Evolutionary conservation across 352 stramenopile species (phyloP).

Genomic region (Phytophthora syringae): DNA sequence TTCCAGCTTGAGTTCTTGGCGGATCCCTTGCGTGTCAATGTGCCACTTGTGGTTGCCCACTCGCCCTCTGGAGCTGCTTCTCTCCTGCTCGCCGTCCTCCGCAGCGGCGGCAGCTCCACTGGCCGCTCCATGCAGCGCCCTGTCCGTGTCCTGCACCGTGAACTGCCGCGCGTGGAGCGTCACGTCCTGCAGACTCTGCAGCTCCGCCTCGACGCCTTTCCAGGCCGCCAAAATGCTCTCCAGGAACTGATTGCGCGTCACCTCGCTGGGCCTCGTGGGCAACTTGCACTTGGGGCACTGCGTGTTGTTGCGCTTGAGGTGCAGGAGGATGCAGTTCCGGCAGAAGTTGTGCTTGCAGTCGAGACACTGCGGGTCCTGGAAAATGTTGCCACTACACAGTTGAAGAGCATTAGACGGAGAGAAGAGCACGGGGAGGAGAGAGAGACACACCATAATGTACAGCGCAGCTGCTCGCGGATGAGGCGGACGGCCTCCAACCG

Average conservation of each 20-base stretch:
- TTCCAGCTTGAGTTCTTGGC: slow-evolving; percentile 50
- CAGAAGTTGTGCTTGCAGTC: slow-evolving; percentile 92
- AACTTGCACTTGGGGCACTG: slow-evolving; percentile 76
- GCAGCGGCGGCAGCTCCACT: slow-evolving; percentile 1
- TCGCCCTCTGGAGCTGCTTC: slow-evolving; percentile 35
- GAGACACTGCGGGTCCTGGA: slow-evolving; percentile 87
- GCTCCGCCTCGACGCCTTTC: slow-evolving; percentile 73
- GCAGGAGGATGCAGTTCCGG: slow-evolving; percentile 69
- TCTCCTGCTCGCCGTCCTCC: slow-evolving; percentile 9
- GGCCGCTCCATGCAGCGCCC: slow-evolving; percentile 34
- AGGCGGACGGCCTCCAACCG: slow-evolving; percentile 66
- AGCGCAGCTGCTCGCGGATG: slow-evolving; percentile 84
- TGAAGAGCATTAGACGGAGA: slow-evolving; percentile 12
- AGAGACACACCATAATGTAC: slow-evolving; percentile 68
- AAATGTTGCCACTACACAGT: slow-evolving; percentile 55
- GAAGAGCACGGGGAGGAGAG: not conserved
- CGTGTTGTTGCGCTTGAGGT: slow-evolving; percentile 63
- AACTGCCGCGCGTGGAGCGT: slow-evolving; percentile 38
- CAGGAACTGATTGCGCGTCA: slow-evolving; percentile 88
- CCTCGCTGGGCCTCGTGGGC: slow-evolving; percentile 76
- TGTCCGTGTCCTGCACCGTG: slow-evolving; percentile 43
- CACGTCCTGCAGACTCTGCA: slow-evolving; percentile 48
- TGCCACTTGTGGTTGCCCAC: slow-evolving; percentile 76
- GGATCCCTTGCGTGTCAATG: slow-evolving; percentile 69
- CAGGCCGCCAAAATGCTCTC: slow-evolving; percentile 83